Evolutionary conservation across 306 rosid species (phyloP).

Genomic region (Nissolia schottii): DNA sequence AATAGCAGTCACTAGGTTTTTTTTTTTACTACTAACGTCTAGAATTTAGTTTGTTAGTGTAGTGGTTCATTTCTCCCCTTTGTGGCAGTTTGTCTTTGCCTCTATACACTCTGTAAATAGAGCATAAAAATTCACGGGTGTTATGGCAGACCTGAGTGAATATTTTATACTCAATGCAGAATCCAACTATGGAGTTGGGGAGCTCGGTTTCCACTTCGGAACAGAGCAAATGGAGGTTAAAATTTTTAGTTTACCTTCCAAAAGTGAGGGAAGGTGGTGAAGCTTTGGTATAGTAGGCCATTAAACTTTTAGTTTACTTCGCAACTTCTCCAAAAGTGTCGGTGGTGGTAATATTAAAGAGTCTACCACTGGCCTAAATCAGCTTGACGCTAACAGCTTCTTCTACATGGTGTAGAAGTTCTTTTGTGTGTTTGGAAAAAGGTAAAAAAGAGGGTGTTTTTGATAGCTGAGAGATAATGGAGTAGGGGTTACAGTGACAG

Average conservation of each 20-base stretch:
- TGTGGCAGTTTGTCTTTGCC: conserved; percentile 56
- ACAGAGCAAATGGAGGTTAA: conserved; percentile 92
- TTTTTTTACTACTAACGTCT: conserved; percentile 60
- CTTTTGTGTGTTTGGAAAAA: conserved; percentile 34
- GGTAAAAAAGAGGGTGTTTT: conserved; percentile 24
- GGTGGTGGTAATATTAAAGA: conserved; percentile 55
- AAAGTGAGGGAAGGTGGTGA: conserved; percentile 49
- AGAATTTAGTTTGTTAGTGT: conserved; percentile 40
- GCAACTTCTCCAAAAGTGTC: conserved; percentile 34
- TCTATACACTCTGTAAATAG: conserved; percentile 88
- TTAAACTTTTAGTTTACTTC: conserved; percentile 39
- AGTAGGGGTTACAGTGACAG: conserved; percentile 30
- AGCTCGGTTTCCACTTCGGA: conserved; percentile 80
- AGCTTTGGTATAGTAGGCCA: conserved; percentile 46
- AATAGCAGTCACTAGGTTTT: conserved; percentile 66
- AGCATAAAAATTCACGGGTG: conserved; percentile 81
- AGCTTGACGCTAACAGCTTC: conserved; percentile 47
- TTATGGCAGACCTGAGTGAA: conserved; percentile 51
- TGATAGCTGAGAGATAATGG: conserved; percentile 27
- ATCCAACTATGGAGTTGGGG: conserved; percentile 85
- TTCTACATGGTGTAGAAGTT: conserved; percentile 35
- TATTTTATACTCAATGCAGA: conserved; percentile 91
- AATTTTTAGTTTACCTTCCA: conserved; percentile 76
- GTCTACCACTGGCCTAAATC: conserved; percentile 34
- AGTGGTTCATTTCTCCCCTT: conserved; percentile 48